Conservation (phyloP, 495 filamentous ascomycete genomes). For the Stereocaulon alpinum region DNA sequence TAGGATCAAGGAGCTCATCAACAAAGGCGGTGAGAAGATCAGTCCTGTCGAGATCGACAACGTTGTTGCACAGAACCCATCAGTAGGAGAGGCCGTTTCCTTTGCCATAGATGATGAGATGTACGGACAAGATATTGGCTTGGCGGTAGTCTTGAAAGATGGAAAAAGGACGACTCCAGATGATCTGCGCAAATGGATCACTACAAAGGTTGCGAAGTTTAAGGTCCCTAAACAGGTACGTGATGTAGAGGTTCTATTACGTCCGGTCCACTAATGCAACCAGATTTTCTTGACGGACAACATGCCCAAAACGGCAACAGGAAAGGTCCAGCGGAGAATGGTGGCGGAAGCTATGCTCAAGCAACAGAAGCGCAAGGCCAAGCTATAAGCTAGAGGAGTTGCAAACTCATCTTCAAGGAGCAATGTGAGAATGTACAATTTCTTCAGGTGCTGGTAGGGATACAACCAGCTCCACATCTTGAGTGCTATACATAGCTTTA, state of each 20-base stretch:
- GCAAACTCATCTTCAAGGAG: too few relatives aligned
- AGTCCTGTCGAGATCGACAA: conserved; percentile 80
- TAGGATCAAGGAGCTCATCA: conserved; percentile 76
- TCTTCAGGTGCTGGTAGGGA: background rate
- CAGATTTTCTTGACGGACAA: conserved; percentile 66
- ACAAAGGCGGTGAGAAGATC: conserved; percentile 77
- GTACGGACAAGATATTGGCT: conserved; percentile 73
- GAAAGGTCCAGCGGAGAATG: conserved; percentile 72
- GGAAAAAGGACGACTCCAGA: conserved; percentile 40
- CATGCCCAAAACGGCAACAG: conserved; percentile 87
- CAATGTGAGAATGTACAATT: too few relatives aligned
- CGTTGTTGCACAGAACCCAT: conserved; percentile 54
- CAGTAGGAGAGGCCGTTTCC: conserved; percentile 65
- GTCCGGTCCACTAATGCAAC: background rate
- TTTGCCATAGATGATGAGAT: conserved; percentile 52
- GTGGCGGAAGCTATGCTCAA: conserved; percentile 72
- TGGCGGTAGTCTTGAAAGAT: conserved; percentile 63
- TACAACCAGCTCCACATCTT: background rate
- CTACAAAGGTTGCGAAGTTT: conserved; percentile 60
- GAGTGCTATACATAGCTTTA: background rate
- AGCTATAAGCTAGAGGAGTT: conserved; percentile 25
- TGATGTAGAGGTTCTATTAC: conserved; percentile 7
- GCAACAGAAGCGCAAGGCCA: conserved; percentile 32
- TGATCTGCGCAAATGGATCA: conserved; percentile 57
- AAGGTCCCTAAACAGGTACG: conserved; percentile 76